These are phyloP conservation scores for Monosporascus sp. DNA, from an alignment of 2,329 filamentous ascomycete species.

Conservation along the genomic window DNA sequence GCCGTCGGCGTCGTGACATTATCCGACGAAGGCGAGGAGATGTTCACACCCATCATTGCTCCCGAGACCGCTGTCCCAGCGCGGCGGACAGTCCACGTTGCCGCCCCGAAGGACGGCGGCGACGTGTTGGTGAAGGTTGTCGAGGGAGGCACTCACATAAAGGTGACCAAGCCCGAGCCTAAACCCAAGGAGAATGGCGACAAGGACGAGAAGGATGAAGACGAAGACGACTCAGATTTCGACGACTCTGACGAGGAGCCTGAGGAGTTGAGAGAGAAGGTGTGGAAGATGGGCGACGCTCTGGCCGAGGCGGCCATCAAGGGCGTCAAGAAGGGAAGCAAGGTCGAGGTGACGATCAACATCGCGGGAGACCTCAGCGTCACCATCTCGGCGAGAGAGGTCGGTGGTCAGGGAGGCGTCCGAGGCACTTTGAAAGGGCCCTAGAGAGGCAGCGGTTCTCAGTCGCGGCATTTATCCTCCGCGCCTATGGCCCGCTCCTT, in stretches of 20 bases:
- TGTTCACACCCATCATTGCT: conserved; percentile 76
- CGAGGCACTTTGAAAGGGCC: conserved; percentile 49
- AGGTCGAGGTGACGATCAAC: conserved; percentile 92
- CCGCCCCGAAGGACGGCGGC: conserved; percentile 72
- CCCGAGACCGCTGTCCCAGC: conserved; percentile 87
- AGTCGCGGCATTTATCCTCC: too few relatives aligned
- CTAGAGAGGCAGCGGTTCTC: conserved; percentile 6
- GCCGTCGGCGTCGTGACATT: conserved; percentile 76
- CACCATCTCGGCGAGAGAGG: conserved; percentile 75
- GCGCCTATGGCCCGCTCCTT: too few relatives aligned
- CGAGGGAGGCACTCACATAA: conserved; percentile 87
- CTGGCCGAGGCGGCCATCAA: conserved; percentile 83
- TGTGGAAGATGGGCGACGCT: conserved; percentile 80
- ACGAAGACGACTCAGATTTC: conserved; percentile 63
- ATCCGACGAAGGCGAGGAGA: conserved; percentile 51
- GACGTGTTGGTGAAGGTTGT: conserved; percentile 84
- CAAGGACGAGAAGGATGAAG: conserved; percentile 48
- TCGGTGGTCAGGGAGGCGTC: conserved; percentile 81
- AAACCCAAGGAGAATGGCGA: conserved; percentile 62
- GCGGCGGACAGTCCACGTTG: conserved; percentile 74
- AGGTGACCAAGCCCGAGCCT: conserved; percentile 81
- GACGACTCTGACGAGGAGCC: conserved; percentile 66
- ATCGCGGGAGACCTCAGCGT: conserved; percentile 74
- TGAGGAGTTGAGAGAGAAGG: conserved; percentile 81
- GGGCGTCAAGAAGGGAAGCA: conserved; percentile 78